Evolutionary conservation across 2,329 filamentous ascomycete genomes (phyloP).

Genomic region (Zymoseptoria ardabiliae): DNA sequence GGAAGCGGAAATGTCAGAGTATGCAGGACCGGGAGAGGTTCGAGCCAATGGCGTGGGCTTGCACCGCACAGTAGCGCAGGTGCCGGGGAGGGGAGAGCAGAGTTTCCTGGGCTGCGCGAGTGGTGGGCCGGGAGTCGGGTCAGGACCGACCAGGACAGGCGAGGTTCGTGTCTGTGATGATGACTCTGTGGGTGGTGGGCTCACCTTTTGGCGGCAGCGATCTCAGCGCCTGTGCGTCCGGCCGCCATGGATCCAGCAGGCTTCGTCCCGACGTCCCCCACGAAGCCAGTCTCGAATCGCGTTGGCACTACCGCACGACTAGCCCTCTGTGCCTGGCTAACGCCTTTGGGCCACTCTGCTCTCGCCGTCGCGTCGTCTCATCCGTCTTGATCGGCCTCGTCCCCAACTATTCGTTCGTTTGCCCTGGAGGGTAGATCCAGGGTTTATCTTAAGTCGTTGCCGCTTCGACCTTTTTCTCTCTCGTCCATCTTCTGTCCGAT

Average conservation of each 20-base stretch:
- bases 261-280: conserved; percentile 20
- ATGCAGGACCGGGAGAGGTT: neutral
- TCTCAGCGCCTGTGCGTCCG: conserved; percentile 5
- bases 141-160: neutral
- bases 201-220: neutral
- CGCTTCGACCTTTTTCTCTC: conserved; percentile 16
- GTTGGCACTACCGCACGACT: conserved; percentile 17
- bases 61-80: conserved; percentile 7
- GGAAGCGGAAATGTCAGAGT: neutral
- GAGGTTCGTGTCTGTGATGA: neutral
- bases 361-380: conserved; percentile 19
- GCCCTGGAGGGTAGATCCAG: conserved; percentile 16
- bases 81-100: conserved; percentile 1
- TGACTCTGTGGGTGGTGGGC: conserved; percentile 3
- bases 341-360: conserved; percentile 13
- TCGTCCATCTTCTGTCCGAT: conserved; percentile 19
- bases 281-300: conserved; percentile 22
- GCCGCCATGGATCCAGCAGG: conserved; percentile 16
- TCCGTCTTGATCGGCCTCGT: conserved; percentile 22
- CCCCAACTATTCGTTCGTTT: conserved; percentile 20
- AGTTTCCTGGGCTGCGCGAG: conserved; percentile 1
- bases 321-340: conserved; percentile 23
- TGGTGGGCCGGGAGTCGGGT: neutral
- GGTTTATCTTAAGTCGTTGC: conserved; percentile 24
- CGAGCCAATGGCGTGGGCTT: conserved; percentile 9